phyloP scores from a whole-genome alignment of 164 flowering plant genomes.

The Tetrastigma voinierianum region DNA sequence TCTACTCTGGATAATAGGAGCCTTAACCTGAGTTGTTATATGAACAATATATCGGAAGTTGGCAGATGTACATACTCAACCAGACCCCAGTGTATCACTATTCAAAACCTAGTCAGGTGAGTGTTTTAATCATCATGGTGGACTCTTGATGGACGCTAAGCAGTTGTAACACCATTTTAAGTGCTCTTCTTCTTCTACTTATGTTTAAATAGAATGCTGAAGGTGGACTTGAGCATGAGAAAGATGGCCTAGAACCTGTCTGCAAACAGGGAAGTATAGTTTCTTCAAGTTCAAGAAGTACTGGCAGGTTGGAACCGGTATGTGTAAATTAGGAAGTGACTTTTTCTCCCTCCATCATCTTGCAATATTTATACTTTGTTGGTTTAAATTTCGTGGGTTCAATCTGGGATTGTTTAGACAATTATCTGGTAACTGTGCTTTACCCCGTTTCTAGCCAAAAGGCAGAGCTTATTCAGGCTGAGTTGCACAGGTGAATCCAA shows the following conservation, averaged over 20 bases:
- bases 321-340: background rate
- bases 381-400: background rate
- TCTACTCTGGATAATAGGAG: conserved; percentile 20
- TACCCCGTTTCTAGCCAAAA: conserved; percentile 39
- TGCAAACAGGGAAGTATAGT: conserved; percentile 1
- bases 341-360: background rate
- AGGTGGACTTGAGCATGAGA: conserved; percentile 16
- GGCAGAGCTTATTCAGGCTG: conserved; percentile 66
- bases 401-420: background rate
- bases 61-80: conserved; percentile 21
- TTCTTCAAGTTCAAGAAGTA: conserved; percentile 16
- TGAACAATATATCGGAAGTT: too few relatives aligned
- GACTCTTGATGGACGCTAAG: background rate
- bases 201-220: conserved; percentile 20
- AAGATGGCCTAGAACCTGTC: conserved; percentile 18
- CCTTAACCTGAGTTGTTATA: too few relatives aligned
- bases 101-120: conserved; percentile 27
- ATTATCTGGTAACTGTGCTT: background rate
- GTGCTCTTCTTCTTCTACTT: background rate
- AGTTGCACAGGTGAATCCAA: conserved; percentile 45
- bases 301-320: conserved; percentile 25
- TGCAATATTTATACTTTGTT: background rate
- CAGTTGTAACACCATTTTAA: too few relatives aligned
- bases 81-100: conserved; percentile 22
- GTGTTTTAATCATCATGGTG: background rate